Evolutionary conservation across 495 filamentous ascomycete species (phyloP).

Genomic region (Penicillium taxi): DNA sequence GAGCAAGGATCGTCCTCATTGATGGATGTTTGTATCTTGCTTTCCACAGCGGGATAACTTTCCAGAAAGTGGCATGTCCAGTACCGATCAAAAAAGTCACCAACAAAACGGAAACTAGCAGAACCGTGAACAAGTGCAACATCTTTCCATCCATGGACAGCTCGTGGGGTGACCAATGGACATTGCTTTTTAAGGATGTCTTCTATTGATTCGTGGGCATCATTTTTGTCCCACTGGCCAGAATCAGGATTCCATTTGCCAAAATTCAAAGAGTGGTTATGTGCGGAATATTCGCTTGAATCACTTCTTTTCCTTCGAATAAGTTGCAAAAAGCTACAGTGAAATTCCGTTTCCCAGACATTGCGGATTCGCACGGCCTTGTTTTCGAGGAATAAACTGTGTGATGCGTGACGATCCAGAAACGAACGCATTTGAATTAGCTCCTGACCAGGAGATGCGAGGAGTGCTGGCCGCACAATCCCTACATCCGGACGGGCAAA

Average conservation of each 20-base stretch:
- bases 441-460: neutral
- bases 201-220: no score
- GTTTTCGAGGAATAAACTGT: neutral
- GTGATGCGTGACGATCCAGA: neutral
- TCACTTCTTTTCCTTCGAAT: no score
- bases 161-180: no score
- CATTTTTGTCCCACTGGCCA: no score
- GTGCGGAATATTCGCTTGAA: neutral
- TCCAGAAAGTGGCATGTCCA: neutral
- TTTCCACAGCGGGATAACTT: neutral
- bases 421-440: neutral
- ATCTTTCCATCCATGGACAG: no score
- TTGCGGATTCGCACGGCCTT: neutral
- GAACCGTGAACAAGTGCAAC: neutral
- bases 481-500: neutral
- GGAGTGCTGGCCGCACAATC: neutral
- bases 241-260: no score
- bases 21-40: neutral
- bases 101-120: neutral
- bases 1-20: neutral
- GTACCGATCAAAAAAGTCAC: slow-evolving; percentile 1
- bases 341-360: neutral
- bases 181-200: no score
- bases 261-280: no score
- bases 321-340: neutral